phyloP scores from a whole-genome alignment of 2,329 filamentous ascomycete species.

The Diplocarpon mali region DNA sequence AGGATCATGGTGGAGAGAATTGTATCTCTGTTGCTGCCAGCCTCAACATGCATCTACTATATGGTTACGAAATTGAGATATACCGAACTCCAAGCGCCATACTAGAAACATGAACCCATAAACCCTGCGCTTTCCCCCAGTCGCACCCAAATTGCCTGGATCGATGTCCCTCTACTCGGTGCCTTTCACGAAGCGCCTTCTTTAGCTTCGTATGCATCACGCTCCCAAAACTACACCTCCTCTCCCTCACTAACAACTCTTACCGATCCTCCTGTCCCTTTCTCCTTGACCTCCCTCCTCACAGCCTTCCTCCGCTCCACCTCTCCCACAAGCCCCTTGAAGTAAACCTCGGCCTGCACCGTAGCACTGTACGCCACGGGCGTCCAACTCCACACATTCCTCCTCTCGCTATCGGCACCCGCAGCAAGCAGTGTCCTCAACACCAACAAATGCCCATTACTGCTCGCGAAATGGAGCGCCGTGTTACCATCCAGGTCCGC shows the following conservation, averaged over 20 bases:
- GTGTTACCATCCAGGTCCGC: conserved; percentile 71
- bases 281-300: conserved; percentile 27
- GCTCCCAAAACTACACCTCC: neutral
- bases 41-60: too few species aligned
- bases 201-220: too few species aligned
- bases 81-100: too few species aligned
- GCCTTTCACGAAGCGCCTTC: too few species aligned
- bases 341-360: conserved; percentile 74
- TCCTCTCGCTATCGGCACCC: conserved; percentile 61
- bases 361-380: conserved; percentile 75
- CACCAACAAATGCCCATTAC: conserved; percentile 68
- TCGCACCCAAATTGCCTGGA: too few species aligned
- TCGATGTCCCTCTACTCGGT: too few species aligned
- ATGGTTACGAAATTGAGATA: too few species aligned
- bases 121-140: too few species aligned
- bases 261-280: conserved; percentile 16
- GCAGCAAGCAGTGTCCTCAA: conserved; percentile 67
- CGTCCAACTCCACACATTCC: conserved; percentile 71
- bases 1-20: too few species aligned
- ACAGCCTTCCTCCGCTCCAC: conserved; percentile 48
- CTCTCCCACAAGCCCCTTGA: conserved; percentile 65
- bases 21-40: too few species aligned
- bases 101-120: too few species aligned
- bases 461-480: conserved; percentile 75
- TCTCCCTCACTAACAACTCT: conserved; percentile 18